Percentiles rank a stretch among this genome's conserved stretches.
These are phyloP conservation scores for Niebla homalea DNA, from an alignment of 495 filamentous ascomycete species.

Conservation along the genomic window DNA sequence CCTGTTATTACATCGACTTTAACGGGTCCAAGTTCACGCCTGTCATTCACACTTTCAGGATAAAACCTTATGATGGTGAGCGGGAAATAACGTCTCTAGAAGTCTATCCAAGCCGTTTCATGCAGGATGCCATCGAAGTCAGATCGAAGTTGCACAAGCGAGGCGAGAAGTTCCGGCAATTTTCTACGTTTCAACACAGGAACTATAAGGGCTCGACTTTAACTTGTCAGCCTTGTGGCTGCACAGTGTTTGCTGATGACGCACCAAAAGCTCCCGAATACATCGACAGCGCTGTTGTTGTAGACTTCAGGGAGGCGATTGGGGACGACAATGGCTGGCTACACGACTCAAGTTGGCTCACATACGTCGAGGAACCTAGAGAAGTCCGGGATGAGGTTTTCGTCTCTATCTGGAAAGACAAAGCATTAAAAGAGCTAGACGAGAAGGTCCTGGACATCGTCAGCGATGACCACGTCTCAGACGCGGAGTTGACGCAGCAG, in stretches of 20 bases:
- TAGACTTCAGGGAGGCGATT: not conserved
- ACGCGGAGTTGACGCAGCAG: too few species aligned
- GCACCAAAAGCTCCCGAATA: not conserved
- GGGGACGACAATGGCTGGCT: too few species aligned
- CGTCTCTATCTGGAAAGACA: too few species aligned
- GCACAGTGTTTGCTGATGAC: not conserved
- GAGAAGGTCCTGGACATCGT: too few species aligned
- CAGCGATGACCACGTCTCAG: too few species aligned
- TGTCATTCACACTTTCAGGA: slow-evolving; percentile 4
- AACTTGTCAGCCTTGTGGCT: not conserved
- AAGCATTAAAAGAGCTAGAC: too few species aligned
- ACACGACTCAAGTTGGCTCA: too few species aligned
- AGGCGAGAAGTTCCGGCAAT: not conserved
- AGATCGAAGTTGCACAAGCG: not conserved
- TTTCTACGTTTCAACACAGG: not conserved
- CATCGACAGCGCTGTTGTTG: not conserved
- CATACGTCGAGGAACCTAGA: too few species aligned
- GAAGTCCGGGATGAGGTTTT: too few species aligned
- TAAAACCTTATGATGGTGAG: not conserved
- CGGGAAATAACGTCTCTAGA: not conserved
- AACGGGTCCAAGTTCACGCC: slow-evolving; percentile 18
- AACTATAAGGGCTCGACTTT: not conserved
- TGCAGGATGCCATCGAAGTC: not conserved
- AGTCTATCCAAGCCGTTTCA: not conserved
- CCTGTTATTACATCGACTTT: slow-evolving; percentile 28